Evolutionary conservation across 768 basidiomycete species (phyloP), one percentile per base, ranked within the genome.

Genomic region (Coprinopsis cinerea): DNA sequence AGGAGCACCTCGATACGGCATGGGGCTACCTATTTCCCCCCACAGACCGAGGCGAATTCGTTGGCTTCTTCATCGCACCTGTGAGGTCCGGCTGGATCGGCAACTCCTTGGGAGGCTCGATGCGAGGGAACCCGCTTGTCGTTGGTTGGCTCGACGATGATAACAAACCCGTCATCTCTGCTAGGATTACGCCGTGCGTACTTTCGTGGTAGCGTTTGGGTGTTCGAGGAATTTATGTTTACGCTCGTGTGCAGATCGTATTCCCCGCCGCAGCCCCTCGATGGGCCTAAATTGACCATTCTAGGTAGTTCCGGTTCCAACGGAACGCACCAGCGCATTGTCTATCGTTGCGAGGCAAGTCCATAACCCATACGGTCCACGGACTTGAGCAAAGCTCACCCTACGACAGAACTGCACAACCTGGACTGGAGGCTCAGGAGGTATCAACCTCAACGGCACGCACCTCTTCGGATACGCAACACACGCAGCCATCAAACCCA

Each of bases 11-110:
- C 3, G 44, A 54, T 40, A 41, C 30, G 15, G 27, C 20, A 3
- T 46, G 18, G 27, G 53, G 53, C 1, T 54, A 54, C 27, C 10
- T 54, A 2, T 54, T 54, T 37, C 53, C 53, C 27, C 32, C 42
- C 2, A 22, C 51, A 20, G 39, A 17, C 32, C n/a, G 22, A 23
- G 36, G 32, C 26, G 53, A 54, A 42, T 51, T 54, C 28, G 35
- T 54, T 18, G 53, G 49, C 7, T 24, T 54, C 35, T 50, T 51
- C 37, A 51, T 36, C 32, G 53, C 49, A 14, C 53, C 53, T 9
- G 18, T 39, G 14, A 20, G 28, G 1, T 22, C 37, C 7, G 53
- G 53, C 10, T 54, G 53, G 53, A 34, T 54, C 17, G 53, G 53
- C 2, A 42, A 23, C 32, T 23, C 22, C 17, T 18, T 55, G 6